phyloP scores from a whole-genome alignment of 108 stramenopile genomes.

The Cylindrotheca fusiformis region DNA sequence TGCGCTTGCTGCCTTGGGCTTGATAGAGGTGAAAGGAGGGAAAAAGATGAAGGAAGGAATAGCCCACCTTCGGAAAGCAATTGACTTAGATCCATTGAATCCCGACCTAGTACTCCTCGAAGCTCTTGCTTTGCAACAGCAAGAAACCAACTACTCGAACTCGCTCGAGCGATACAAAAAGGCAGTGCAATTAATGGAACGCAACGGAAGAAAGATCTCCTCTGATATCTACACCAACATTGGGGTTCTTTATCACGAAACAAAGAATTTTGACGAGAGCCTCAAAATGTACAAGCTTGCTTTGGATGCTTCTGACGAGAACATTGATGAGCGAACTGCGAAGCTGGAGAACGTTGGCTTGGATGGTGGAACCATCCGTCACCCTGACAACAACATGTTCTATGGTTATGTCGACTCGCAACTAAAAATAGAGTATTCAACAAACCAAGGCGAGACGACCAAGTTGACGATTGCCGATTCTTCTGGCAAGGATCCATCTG shows the following conservation, averaged over 20 bases:
- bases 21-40: constrained; percentile 70
- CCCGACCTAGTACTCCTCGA: constrained; percentile 72
- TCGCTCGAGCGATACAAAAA: constrained; percentile 76
- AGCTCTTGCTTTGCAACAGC: constrained; percentile 80
- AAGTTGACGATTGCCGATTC: background rate
- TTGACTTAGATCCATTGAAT: constrained; percentile 84
- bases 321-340: constrained; percentile 21
- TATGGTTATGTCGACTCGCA: constrained; percentile 44
- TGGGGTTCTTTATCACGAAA: constrained; percentile 83
- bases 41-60: constrained; percentile 62
- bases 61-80: constrained; percentile 70
- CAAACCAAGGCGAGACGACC: constrained; percentile 12
- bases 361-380: constrained; percentile 50
- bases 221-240: constrained; percentile 73
- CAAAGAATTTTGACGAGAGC: constrained; percentile 69
- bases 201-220: constrained; percentile 45
- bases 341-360: constrained; percentile 33
- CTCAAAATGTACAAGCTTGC: constrained; percentile 59
- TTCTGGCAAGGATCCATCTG: constrained; percentile 8
- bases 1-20: constrained; percentile 71
- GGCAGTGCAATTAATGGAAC: constrained; percentile 67
- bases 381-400: constrained; percentile 67
- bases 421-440: constrained; percentile 6
- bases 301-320: constrained; percentile 48
- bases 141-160: constrained; percentile 60